These are phyloP conservation scores for Asterophora parasitica DNA, from an alignment of 768 basidiomycete species.

Conservation along the genomic window DNA sequence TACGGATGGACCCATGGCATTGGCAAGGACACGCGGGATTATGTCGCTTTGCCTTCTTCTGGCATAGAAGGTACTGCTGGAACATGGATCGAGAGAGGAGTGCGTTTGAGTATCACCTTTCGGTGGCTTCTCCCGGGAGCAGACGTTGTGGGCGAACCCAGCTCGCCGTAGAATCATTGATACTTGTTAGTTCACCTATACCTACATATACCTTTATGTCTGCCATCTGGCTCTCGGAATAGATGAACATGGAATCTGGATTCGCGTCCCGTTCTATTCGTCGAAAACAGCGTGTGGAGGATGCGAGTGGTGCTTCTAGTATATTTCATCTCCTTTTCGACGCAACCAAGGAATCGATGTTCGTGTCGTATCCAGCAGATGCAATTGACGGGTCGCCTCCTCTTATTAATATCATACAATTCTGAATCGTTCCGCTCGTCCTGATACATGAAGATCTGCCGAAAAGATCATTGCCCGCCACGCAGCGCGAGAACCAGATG, in stretches of 20 bases:
- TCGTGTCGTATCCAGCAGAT: background rate
- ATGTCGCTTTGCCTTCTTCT: slow-evolving; percentile 36
- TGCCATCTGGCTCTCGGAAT: no score
- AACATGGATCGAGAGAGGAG: slow-evolving; percentile 45
- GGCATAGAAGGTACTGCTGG: slow-evolving; percentile 19
- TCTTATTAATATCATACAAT: slow-evolving; percentile 11
- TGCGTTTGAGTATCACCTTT: slow-evolving; percentile 78
- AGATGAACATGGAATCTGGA: no score
- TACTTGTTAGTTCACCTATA: no score
- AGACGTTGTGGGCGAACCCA: slow-evolving; percentile 57
- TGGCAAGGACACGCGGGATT: slow-evolving; percentile 52
- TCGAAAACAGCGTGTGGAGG: background rate
- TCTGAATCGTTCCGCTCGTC: background rate
- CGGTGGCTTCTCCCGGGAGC: slow-evolving; percentile 84
- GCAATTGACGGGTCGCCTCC: slow-evolving; percentile 3
- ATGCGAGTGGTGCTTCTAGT: background rate
- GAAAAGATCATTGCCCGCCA: slow-evolving; percentile 59
- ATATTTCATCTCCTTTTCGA: background rate
- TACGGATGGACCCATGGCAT: slow-evolving; percentile 92
- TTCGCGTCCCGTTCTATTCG: no score
- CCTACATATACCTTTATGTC: no score
- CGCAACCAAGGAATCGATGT: background rate
- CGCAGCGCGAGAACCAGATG: slow-evolving; percentile 95
- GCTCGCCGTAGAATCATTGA: background rate
- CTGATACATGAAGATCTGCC: background rate